Conservation (phyloP, 2,329 filamentous ascomycete genomes). For the Podosphaera aphanis region DNA sequence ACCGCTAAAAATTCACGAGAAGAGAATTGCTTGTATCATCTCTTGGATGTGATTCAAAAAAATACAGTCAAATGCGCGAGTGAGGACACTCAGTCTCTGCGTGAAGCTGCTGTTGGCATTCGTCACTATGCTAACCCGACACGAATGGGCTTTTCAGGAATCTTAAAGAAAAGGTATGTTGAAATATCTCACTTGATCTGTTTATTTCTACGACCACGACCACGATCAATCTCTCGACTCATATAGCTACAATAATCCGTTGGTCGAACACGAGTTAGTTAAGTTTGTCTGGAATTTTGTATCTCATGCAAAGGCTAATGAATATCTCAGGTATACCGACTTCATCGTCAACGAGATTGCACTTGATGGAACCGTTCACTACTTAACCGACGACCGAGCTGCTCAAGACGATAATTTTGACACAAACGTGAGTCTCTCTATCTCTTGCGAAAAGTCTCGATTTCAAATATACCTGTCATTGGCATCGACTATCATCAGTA, state of each 20-base stretch:
- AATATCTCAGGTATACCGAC: slow-evolving; percentile 36
- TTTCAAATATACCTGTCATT: not conserved
- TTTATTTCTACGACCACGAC: too few species aligned
- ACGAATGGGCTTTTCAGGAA: slow-evolving; percentile 35
- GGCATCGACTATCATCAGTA: not conserved
- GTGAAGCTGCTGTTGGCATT: slow-evolving; percentile 28
- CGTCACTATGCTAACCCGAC: slow-evolving; percentile 34
- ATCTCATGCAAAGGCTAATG: slow-evolving; percentile 1
- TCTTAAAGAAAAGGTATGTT: slow-evolving; percentile 40
- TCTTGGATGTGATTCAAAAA: not conserved
- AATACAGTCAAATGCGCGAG: not conserved
- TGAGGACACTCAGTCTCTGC: slow-evolving; percentile 2
- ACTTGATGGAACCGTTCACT: slow-evolving; percentile 36
- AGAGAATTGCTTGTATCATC: not conserved
- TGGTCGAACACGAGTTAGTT: not conserved
- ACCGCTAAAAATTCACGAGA: not conserved
- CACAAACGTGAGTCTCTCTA: not conserved
- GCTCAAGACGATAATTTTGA: not conserved
- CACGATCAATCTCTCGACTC: not conserved
- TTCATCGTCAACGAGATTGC: slow-evolving; percentile 53
- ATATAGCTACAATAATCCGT: not conserved
- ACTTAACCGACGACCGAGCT: slow-evolving; percentile 24
- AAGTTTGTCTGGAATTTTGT: not conserved
- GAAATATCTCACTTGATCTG: not conserved
- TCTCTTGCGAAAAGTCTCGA: not conserved